Evolutionary conservation across 768 basidiomycete genomes (phyloP).

Genomic region (Gelatoporia subvermispora): DNA sequence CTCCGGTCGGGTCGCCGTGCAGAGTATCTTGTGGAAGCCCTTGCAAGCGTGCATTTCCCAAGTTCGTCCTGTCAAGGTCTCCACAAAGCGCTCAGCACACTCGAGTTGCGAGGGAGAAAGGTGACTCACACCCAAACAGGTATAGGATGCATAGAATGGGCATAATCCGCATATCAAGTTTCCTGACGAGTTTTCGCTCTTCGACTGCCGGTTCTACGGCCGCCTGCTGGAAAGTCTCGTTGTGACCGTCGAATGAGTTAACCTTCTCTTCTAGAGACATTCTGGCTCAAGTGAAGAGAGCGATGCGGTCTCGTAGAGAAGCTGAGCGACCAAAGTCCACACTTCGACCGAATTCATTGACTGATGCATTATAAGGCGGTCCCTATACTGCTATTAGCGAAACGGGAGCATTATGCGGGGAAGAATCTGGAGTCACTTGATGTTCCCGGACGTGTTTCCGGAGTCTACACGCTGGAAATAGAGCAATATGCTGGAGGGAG

Average conservation of each 20-base stretch:
- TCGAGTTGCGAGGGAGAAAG: background rate
- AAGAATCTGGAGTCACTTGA: too few species aligned
- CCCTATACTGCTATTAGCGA: too few species aligned
- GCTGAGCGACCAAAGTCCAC: too few species aligned
- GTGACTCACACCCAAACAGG: constrained; percentile 62
- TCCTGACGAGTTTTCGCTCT: constrained; percentile 53
- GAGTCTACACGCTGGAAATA: too few species aligned
- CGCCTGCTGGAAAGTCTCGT: background rate
- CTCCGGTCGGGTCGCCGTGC: constrained; percentile 61
- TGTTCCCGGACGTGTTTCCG: too few species aligned
- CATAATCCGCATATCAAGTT: constrained; percentile 61
- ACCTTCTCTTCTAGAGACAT: constrained; percentile 11
- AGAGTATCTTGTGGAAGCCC: constrained; percentile 60
- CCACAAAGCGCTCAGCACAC: background rate
- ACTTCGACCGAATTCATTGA: too few species aligned
- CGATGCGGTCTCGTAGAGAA: too few species aligned
- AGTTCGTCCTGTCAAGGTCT: constrained; percentile 69
- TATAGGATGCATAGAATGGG: constrained; percentile 72
- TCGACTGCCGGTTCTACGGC: constrained; percentile 18
- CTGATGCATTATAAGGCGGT: too few species aligned
- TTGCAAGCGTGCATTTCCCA: constrained; percentile 76
- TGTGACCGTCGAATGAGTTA: constrained; percentile 10
- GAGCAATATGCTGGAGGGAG: too few species aligned
- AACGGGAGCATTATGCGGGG: too few species aligned
- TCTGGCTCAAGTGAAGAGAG: too few species aligned